These are phyloP conservation scores for Protea cynaroides DNA, from an alignment of 164 flowering plant genomes.

Conservation along the genomic window DNA sequence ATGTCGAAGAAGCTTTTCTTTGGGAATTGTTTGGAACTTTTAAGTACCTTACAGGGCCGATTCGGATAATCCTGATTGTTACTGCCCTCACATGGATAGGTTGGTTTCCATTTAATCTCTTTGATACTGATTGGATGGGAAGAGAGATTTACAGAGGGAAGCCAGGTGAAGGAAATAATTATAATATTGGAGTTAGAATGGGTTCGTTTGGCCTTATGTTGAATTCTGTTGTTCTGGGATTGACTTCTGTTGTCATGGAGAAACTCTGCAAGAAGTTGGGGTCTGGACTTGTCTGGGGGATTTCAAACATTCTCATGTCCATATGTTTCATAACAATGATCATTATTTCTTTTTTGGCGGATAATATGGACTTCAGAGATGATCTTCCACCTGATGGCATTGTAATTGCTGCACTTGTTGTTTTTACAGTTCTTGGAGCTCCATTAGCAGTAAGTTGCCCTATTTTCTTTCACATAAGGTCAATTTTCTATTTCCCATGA, in stretches of 20 bases:
- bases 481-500: not conserved
- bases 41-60: slow-evolving; percentile 49
- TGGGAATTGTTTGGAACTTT: slow-evolving; percentile 87
- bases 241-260: slow-evolving; percentile 84
- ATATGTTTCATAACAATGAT: slow-evolving; percentile 78
- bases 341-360: slow-evolving; percentile 40
- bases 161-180: slow-evolving; percentile 68
- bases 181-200: slow-evolving; percentile 75
- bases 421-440: slow-evolving; percentile 76
- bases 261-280: slow-evolving; percentile 87
- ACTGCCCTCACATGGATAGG: slow-evolving; percentile 89
- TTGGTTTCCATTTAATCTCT: slow-evolving; percentile 96
- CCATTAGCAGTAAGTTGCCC: slow-evolving; percentile 86
- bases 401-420: slow-evolving; percentile 52
- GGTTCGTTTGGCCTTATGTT: slow-evolving; percentile 85
- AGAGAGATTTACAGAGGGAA: slow-evolving; percentile 84
- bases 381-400: slow-evolving; percentile 60
- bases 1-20: slow-evolving; percentile 64
- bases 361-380: slow-evolving; percentile 29
- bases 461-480: not conserved
- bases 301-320: slow-evolving; percentile 78
- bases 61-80: slow-evolving; percentile 68
- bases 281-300: slow-evolving; percentile 84
- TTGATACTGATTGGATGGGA: slow-evolving; percentile 99
- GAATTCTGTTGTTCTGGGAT: slow-evolving; percentile 81